Base-by-base conservation (phyloP, 2,329 filamentous ascomycete species). In the Penicillium brasilianum region DNA sequence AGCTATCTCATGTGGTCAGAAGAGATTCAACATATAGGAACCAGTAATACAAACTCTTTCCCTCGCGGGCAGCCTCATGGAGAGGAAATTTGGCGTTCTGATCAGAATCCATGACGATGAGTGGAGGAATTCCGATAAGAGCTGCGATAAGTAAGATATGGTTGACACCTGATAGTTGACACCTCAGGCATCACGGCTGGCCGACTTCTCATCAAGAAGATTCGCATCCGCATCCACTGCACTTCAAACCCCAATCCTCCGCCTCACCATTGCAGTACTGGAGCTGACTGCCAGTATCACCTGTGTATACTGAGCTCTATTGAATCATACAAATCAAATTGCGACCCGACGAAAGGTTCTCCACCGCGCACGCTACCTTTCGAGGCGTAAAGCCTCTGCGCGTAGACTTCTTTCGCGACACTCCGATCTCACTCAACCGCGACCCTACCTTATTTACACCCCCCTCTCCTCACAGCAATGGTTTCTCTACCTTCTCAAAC, bases 31-130 rank as follows among this genome's bases (percentile, higher is more conserved):
- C 56, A 59, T 58, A 0, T 22, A 44, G 43, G 36, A 43, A 46
- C 28, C 36, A 9, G 3, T 34, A 8, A 53, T 20, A 65, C 84
- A 74, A 84, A 96, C 93, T 84, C 82, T 87, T 90, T 44, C 93
- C 93, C 76, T 96, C 92, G 59, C 93, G 86, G 63, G 90, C 90
- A 44, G 94, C 94, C 67, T 91, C 91, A 74, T 98, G 94, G 46
- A 97, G 89, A 30, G 92, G 90, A 69, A 89, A 97, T 70, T 90
- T 92, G 55, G 87, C 82, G 60, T 81, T 76, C 51, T 80, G 77
- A 57, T 78, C 75, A 11, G 75, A 63, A 60, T 78, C 72, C 78
- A 81, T 81, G 41, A 76, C 59, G 66, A 53, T 59, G 61, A 58
- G 51, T 41, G 56, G 55, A 60, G 63, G 63, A 60, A 50, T 43